Conservation (phyloP, 352 stramenopile species). For the Phytophthora aleatoria region DNA sequence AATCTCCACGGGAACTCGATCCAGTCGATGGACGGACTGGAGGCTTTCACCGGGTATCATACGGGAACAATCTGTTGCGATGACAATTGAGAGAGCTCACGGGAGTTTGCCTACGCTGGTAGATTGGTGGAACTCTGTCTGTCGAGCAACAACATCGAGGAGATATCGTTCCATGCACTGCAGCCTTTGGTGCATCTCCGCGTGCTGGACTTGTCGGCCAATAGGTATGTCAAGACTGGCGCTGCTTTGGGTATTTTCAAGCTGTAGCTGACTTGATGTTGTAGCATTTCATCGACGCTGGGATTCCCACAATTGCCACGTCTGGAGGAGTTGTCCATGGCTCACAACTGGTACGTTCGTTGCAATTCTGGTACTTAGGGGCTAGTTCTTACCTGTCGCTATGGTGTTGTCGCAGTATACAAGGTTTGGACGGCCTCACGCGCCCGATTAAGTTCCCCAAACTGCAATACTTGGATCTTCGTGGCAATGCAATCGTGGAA, state of each 20-base stretch:
- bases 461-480: constrained; percentile 73
- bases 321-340: constrained; percentile 76
- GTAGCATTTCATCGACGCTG: constrained; percentile 56
- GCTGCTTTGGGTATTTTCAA: neutral
- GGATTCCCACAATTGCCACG: constrained; percentile 65
- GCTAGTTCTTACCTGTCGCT: neutral
- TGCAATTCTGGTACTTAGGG: neutral
- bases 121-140: constrained; percentile 76
- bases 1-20: constrained; percentile 82
- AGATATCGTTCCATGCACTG: constrained; percentile 66
- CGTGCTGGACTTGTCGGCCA: constrained; percentile 79
- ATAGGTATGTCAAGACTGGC: constrained; percentile 44
- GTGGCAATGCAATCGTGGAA: constrained; percentile 61
- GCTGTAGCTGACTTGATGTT: constrained; percentile 4
- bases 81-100: constrained; percentile 1
- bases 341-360: constrained; percentile 64
- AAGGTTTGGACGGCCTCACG: constrained; percentile 53
- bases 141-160: constrained; percentile 83
- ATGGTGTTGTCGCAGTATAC: constrained; percentile 37
- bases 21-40: constrained; percentile 66
- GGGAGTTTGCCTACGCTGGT: constrained; percentile 1
- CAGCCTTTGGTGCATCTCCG: constrained; percentile 65
- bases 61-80: neutral
- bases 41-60: constrained; percentile 53
- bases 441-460: constrained; percentile 75